phyloP scores from a whole-genome alignment of 805 yeast genomes.

The Sugiyamaella boreocaroliniensis region DNA sequence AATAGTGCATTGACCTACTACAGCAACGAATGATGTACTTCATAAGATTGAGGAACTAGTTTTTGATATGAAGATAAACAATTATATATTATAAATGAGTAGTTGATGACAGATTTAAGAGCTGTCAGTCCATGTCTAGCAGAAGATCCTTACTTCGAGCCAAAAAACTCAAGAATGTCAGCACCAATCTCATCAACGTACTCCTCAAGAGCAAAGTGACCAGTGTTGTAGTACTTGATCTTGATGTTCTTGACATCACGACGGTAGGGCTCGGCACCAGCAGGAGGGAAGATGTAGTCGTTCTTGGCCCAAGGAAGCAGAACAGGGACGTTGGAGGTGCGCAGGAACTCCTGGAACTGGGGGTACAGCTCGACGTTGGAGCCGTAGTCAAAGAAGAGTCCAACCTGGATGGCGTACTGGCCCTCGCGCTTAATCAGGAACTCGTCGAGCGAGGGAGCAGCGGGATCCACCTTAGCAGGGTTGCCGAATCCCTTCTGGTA shows the following conservation, averaged over 20 bases:
- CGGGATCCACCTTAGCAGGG: conserved; percentile 30
- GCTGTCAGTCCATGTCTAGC: too few relatives aligned
- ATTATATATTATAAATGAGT: too few relatives aligned
- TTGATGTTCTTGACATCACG: conserved; percentile 30
- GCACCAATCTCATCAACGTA: conserved; percentile 30
- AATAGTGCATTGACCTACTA: too few relatives aligned
- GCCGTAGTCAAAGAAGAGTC: conserved; percentile 34
- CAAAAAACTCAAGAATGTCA: conserved; percentile 23
- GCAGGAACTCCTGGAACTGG: conserved; percentile 32
- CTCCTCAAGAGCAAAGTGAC: conserved; percentile 37
- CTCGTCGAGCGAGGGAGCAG: conserved; percentile 29
- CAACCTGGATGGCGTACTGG: conserved; percentile 30
- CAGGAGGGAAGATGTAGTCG: conserved; percentile 32
- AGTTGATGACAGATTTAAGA: too few relatives aligned
- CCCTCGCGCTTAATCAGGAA: conserved; percentile 26
- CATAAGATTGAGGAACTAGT: too few relatives aligned
- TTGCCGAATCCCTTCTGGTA: conserved; percentile 31
- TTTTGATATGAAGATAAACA: too few relatives aligned
- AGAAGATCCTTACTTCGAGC: too few relatives aligned
- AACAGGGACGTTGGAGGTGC: conserved; percentile 31
- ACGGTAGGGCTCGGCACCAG: conserved; percentile 36
- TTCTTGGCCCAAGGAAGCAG: conserved; percentile 39
- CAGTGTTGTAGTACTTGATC: conserved; percentile 30
- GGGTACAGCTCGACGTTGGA: conserved; percentile 35
- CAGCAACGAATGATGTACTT: too few relatives aligned